These are phyloP conservation scores for Myxozyma udenii DNA, from an alignment of 805 yeast species.

Conservation along the genomic window DNA sequence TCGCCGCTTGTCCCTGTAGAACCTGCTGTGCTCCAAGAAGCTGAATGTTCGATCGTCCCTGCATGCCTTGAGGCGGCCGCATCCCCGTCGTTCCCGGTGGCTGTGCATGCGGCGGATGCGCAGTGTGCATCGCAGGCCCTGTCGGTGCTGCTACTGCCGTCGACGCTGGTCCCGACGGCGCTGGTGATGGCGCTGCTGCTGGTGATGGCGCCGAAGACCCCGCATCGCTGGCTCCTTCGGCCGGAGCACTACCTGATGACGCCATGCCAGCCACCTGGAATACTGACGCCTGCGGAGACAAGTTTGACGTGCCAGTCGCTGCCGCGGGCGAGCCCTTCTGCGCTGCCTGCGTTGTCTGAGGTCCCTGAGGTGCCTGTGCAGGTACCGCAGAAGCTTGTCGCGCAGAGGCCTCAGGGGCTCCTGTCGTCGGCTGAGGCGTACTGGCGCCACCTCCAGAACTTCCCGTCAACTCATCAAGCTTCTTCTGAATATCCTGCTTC, in stretches of 20 bases:
- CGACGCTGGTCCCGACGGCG: background rate
- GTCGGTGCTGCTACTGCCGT: conserved; percentile 2
- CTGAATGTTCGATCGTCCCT: too few species aligned
- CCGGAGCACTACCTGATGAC: background rate
- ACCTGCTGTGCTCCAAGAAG: background rate
- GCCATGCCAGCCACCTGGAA: background rate
- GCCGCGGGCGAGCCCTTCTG: too few species aligned
- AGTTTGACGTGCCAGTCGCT: background rate
- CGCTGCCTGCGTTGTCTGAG: too few species aligned
- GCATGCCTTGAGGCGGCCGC: too few species aligned
- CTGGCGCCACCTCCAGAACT: too few species aligned
- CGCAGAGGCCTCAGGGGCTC: too few species aligned
- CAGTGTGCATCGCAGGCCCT: background rate
- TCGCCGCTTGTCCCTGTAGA: background rate
- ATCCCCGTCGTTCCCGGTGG: background rate
- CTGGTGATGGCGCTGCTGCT: conserved; percentile 9
- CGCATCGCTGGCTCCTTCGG: background rate
- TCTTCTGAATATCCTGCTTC: conserved; percentile 26
- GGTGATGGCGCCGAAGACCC: background rate
- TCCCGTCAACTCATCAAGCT: conserved; percentile 33
- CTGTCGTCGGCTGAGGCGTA: too few species aligned
- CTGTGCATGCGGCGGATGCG: conserved; percentile 3
- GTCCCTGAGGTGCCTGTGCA: too few species aligned
- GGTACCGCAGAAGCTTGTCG: too few species aligned
- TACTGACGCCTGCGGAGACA: background rate